phyloP scores from a whole-genome alignment of 139 green algal genomes.

The Spirogloea muscicola region DNA sequence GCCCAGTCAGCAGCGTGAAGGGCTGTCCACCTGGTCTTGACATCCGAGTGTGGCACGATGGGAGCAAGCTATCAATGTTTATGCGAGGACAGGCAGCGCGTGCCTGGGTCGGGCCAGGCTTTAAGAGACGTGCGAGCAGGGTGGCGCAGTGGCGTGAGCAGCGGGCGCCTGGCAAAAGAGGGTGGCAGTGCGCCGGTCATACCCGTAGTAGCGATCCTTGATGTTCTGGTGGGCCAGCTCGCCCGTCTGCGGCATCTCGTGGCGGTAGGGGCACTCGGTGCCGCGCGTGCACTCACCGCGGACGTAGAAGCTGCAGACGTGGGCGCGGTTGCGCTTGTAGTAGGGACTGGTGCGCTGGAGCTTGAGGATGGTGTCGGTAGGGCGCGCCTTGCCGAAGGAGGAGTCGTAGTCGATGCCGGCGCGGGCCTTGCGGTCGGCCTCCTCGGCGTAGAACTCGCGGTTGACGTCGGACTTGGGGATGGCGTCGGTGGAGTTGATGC shows the following conservation, averaged over 20 bases:
- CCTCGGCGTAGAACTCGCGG: conserved; percentile 72
- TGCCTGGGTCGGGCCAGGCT: too few relatives aligned
- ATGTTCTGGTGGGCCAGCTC: conserved; percentile 90
- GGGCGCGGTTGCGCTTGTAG: conserved; percentile 92
- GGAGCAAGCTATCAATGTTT: too few relatives aligned
- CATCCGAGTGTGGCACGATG: too few relatives aligned
- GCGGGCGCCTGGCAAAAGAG: too few relatives aligned
- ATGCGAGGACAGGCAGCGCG: too few relatives aligned
- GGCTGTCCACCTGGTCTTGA: too few relatives aligned
- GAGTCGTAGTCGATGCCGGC: conserved; percentile 40
- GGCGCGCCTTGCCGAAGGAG: conserved; percentile 31
- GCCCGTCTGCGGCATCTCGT: conserved; percentile 47
- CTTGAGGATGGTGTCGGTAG: conserved; percentile 72
- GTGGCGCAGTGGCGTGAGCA: too few relatives aligned
- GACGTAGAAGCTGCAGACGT: conserved; percentile 94
- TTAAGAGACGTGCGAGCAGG: too few relatives aligned
- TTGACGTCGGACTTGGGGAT: conserved; percentile 81
- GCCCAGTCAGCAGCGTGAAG: too few relatives aligned
- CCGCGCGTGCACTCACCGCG: conserved; percentile 89
- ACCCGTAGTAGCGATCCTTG: conserved; percentile 94
- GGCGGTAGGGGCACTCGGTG: conserved; percentile 83
- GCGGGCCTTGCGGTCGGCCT: conserved; percentile 31
- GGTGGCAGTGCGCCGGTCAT: too few relatives aligned
- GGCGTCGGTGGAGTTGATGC: conserved; percentile 55
- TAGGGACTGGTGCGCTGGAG: conserved; percentile 87